Percentiles rank a stretch among this genome's conserved stretches.
Conservation (phyloP, 2,329 filamentous ascomycete species). For the Sporothrix sp. region DNA sequence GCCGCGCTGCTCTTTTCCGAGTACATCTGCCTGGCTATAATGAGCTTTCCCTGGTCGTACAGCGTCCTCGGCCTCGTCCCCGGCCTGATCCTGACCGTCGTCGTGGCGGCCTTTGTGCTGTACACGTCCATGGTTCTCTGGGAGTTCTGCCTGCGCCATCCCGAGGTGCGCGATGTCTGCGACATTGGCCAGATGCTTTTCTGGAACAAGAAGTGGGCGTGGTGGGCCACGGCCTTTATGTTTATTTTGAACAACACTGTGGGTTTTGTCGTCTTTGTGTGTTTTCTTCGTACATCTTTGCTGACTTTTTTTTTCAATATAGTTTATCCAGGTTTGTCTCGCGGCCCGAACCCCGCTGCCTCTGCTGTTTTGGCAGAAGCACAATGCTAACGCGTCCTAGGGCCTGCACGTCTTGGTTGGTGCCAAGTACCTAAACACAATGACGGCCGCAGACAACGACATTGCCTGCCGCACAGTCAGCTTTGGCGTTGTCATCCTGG, state of each 20-base stretch:
- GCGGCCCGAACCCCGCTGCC: too few relatives aligned
- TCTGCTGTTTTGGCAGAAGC: too few relatives aligned
- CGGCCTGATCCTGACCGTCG: constrained; percentile 70
- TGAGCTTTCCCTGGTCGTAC: constrained; percentile 95
- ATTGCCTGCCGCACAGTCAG: constrained; percentile 64
- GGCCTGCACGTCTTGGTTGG: constrained; percentile 75
- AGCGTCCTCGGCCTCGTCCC: constrained; percentile 78
- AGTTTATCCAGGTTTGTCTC: constrained; percentile 65
- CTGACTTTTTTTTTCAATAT: background rate
- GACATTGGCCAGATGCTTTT: constrained; percentile 95
- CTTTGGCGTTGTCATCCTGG: constrained; percentile 63
- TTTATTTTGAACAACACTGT: constrained; percentile 84
- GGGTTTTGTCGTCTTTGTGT: constrained; percentile 10
- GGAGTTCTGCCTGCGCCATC: constrained; percentile 86
- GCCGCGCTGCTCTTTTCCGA: constrained; percentile 85
- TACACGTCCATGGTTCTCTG: constrained; percentile 59
- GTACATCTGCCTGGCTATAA: constrained; percentile 87
- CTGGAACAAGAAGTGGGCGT: constrained; percentile 68
- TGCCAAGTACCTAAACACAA: constrained; percentile 83
- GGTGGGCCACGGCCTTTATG: constrained; percentile 66
- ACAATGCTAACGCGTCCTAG: constrained; percentile 28
- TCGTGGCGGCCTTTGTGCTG: constrained; percentile 67
- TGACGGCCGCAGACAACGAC: constrained; percentile 57
- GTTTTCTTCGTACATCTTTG: background rate
- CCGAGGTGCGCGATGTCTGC: constrained; percentile 84